These are phyloP conservation scores for Fraxinus dipetala DNA, from an alignment of 305 asterid species.

Conservation along the genomic window DNA sequence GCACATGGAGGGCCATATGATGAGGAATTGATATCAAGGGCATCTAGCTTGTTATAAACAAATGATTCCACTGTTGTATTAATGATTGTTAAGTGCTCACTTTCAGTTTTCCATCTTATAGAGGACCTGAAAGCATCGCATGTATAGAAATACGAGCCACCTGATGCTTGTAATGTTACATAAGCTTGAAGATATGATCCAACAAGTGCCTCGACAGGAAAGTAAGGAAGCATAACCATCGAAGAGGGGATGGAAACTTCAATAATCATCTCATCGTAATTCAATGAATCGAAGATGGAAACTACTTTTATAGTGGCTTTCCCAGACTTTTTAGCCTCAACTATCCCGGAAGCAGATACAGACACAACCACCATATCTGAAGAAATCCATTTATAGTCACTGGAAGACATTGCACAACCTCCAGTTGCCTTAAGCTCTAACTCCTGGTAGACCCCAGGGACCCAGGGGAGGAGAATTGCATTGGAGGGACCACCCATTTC, in stretches of 20 bases:
- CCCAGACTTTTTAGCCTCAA: conserved; percentile 82
- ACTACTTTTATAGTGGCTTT: conserved; percentile 68
- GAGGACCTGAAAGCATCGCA: conserved; percentile 78
- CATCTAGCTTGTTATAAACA: conserved; percentile 39
- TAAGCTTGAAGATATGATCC: conserved; percentile 76
- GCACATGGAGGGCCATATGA: conserved; percentile 70
- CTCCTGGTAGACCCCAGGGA: conserved; percentile 77
- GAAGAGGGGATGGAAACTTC: conserved; percentile 77
- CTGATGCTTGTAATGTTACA: conserved; percentile 60
- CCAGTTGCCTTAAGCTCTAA: conserved; percentile 77
- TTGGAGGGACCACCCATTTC: conserved; percentile 32
- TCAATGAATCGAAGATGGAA: conserved; percentile 70
- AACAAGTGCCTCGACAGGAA: conserved; percentile 74
- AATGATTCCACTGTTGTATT: conserved; percentile 45
- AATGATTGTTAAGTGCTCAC: conserved; percentile 55
- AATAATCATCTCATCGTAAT: conserved; percentile 64
- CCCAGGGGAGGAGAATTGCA: conserved; percentile 75
- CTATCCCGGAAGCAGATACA: conserved; percentile 74
- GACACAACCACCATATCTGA: conserved; percentile 67
- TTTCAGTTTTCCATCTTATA: conserved; percentile 71
- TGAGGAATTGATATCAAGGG: conserved; percentile 25
- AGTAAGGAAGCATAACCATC: conserved; percentile 60
- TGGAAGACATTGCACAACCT: conserved; percentile 77
- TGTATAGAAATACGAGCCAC: conserved; percentile 58
- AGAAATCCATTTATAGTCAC: conserved; percentile 88